Evolutionary conservation across 2,329 filamentous ascomycete species (phyloP).

Genomic region (Monosporascus cannonballus): DNA sequence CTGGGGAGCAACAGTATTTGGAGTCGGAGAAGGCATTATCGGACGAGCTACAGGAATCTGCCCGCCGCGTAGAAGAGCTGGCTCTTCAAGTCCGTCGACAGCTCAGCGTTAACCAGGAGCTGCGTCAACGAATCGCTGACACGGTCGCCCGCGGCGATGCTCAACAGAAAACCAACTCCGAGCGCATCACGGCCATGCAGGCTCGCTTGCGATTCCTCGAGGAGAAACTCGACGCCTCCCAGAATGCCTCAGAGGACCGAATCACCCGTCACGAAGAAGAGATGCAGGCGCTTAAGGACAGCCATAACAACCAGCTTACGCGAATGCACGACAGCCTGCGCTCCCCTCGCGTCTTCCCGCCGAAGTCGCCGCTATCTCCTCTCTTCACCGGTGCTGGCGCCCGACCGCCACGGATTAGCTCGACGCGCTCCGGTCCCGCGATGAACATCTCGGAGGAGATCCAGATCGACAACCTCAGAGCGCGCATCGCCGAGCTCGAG

Average conservation of each 20-base stretch:
- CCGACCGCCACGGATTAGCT: constrained; percentile 49
- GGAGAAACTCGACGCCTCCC: constrained; percentile 74
- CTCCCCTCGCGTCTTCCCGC: constrained; percentile 44
- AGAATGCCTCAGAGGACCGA: constrained; percentile 80
- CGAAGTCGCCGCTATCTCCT: constrained; percentile 56
- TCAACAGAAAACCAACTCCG: constrained; percentile 73
- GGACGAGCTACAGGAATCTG: constrained; percentile 65
- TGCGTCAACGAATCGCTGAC: constrained; percentile 70
- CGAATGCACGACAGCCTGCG: constrained; percentile 56
- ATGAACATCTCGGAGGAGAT: constrained; percentile 65
- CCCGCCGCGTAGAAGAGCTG: constrained; percentile 72
- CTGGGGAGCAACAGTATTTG: constrained; percentile 49
- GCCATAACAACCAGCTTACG: constrained; percentile 68
- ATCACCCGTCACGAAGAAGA: constrained; percentile 83
- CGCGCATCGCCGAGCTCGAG: constrained; percentile 79
- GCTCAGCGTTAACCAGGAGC: constrained; percentile 66
- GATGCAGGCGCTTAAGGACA: constrained; percentile 67
- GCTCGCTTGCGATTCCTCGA: constrained; percentile 74
- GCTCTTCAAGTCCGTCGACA: constrained; percentile 75
- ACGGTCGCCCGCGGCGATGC: constrained; percentile 79
- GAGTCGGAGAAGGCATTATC: constrained; percentile 59
- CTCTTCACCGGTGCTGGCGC: constrained; percentile 32
- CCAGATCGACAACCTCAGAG: constrained; percentile 69
- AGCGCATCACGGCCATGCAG: constrained; percentile 80
- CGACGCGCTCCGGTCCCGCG: constrained; percentile 44